Evolutionary conservation across 2,329 filamentous ascomycete genomes (phyloP), one percentile per base, ranked within the genome.

Genomic region (Xylaria polymorpha): DNA sequence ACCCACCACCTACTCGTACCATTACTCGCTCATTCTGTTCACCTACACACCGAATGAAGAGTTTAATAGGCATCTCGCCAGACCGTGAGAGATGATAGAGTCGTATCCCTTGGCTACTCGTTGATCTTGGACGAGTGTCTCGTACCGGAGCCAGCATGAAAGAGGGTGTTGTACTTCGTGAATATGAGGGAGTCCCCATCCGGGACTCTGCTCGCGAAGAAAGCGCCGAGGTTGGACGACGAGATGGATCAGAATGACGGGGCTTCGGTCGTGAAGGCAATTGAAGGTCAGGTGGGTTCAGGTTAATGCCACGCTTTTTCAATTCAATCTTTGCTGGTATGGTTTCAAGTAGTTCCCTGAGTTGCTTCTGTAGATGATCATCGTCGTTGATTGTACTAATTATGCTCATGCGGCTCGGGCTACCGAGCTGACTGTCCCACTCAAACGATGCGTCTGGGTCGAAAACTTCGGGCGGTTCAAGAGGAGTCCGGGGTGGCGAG

Each of bases 1-100:
- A 99, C n/a, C 96, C 96, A 68, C 96, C 96, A 14, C 96, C 96
- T 14, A 99, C 95, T 43, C 96, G 92, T 8, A 99, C 96, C 96
- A 99, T 98, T 70, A 98, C 94, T 61, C 96, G 90, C 80, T 98
- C 94, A 18, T 93, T 93, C 66, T 90, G 87, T 79, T 97, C 94
- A 59, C 96, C 96, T 2, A 99, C 94, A 1, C 94, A 90, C 18
- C 96, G 92, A 53, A 99, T 94, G 76, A 97, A 97, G 5, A 99
- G 88, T 81, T 98, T 98, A 77, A 98, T 94, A 0, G 96, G 96
- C 14, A 93, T 89, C 72, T 96, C 91, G 66, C 93, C 93, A 20
- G 92, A 90, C 57, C 94, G 90, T 15, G 93, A 94, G 44, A 99
- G 87, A 80, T 98, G 94, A 76, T 98, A 99, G 2, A 98, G 86